phyloP scores from a whole-genome alignment of 164 flowering plant species.

The Warburgia ugandensis region DNA sequence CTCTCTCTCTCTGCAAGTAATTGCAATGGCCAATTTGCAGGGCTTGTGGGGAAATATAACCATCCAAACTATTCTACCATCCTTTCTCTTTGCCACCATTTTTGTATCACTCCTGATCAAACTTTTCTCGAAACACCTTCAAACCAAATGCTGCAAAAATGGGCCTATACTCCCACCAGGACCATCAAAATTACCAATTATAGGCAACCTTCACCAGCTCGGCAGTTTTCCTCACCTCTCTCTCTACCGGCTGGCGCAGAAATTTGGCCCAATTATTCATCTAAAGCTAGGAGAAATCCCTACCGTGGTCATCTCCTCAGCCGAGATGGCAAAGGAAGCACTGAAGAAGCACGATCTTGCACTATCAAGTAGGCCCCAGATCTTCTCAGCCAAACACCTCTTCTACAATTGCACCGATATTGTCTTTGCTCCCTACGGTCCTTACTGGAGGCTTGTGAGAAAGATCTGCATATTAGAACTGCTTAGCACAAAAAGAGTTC shows the following conservation, averaged over 20 bases:
- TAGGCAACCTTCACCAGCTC: conserved; percentile 62
- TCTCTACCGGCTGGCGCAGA: conserved; percentile 26
- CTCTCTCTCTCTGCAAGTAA: background rate
- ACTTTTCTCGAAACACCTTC: too few species aligned
- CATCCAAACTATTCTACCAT: too few species aligned
- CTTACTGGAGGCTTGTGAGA: conserved; percentile 47
- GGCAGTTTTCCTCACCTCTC: conserved; percentile 42
- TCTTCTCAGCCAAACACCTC: conserved; percentile 30
- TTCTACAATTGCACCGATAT: conserved; percentile 41
- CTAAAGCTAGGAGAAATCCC: conserved; percentile 47
- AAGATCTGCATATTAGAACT: conserved; percentile 46
- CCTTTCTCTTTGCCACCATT: conserved; percentile 12
- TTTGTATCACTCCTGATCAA: conserved; percentile 11
- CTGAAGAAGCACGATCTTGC: conserved; percentile 53
- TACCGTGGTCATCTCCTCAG: conserved; percentile 51
- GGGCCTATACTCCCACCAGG: conserved; percentile 35
- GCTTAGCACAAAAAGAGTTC: conserved; percentile 35
- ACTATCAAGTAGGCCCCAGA: conserved; percentile 35
- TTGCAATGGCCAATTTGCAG: background rate
- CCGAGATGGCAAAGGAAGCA: conserved; percentile 38
- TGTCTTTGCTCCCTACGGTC: conserved; percentile 41
- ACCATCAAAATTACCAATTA: conserved; percentile 45
- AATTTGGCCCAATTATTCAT: conserved; percentile 40
- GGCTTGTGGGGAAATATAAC: background rate
- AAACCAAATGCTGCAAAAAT: too few species aligned